Base-by-base conservation (phyloP, 345 rosid species). In the Leavenworthia alabamica region DNA sequence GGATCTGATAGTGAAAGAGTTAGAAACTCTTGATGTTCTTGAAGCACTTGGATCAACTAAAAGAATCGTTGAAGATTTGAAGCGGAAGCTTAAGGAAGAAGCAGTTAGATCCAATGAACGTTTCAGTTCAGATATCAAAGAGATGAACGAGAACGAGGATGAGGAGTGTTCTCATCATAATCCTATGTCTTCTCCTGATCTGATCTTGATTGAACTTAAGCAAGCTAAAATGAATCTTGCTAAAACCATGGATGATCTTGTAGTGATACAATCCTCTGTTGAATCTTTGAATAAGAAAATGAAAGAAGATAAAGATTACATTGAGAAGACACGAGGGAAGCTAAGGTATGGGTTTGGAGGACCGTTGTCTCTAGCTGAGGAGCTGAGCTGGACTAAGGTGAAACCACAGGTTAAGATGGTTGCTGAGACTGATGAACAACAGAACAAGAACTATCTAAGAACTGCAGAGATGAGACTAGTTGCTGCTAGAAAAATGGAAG, bases 401-500 rank as follows among this genome's bases (percentile, higher is more conserved):
- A 78, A 62, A 53, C 73, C 82, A 5, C 67, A 27, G 35, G 59
- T 82, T 7, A 84, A 73, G 78, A 77, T 62, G 73, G 60, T 82
- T 51, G 74, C 66, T 62, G 83, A 75, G 44, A 71, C 66, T 5
- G 65, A 63, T 37, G 72, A 43, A 46, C 78, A 75, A 26, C 82
- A 77, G 31, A 68, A 31, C 67, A 84, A 66, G 73, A 51, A 57
- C 28, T 70, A 53, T 62, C 29, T 83, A 31, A 82, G 55, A 67
- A 83, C 86, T 1, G 94, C 86, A 32, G 97, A 93, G 65, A 82
- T 93, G 91, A 93, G 89, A 73, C 63, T 83, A 76, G 44, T 83
- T 62, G 99, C 99, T n/a, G 97, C 96, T 23, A 85, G 79, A 46
- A 93, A 89, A 79, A 89, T 89, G 99, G 97, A 89, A 80, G 99